Base-by-base conservation (phyloP, 305 asterid genomes). In the Rubia peregrina region DNA sequence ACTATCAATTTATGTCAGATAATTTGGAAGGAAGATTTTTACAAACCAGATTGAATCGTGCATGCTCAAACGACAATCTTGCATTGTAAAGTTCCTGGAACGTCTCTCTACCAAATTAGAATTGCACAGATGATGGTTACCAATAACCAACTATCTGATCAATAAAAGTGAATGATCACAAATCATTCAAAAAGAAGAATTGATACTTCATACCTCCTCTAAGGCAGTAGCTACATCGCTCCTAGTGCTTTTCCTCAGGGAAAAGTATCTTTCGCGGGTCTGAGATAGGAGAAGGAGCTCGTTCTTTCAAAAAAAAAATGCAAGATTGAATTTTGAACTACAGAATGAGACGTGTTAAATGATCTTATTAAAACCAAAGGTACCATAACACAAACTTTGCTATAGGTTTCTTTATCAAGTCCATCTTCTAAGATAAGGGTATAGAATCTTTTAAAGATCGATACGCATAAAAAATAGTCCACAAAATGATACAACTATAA, bases 81-180 rank as follows among this genome's bases (percentile, higher is more conserved):
- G 96, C 89, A 83, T 81, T 87, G 85, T 91, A 84, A 82, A 91
- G 94, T 91, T 93, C 98, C 98, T 91, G 97, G 95, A 90, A 93
- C 82, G 87, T 85, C 92, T 86, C 95, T 86, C 96, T 86, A 89
- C 83, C 90, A 89, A 85, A 89, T 89, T 90, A 90, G 96, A 84
- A 75, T 85, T 88, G 80, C 80, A 86, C 73, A 79, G 78, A 79
- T 75, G 77, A 85, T 79, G 85, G 83, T 87, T 78, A 90, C 89
- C 90, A 79, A 80, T 80, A 77, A 74, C 84, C 86, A 67, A 81
- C 87, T 80, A 83, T 82, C 75, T 86, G 83, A 77, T 82, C 80
- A 80, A 71, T 77, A 72, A 79, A 73, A 75, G 71, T 41, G 70
- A 78, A 77, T 67, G 68, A 61, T 67, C 69, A 77, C 68, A 70